Conservation (phyloP, 2,329 filamentous ascomycete genomes). For the Beauveria medogensis region DNA sequence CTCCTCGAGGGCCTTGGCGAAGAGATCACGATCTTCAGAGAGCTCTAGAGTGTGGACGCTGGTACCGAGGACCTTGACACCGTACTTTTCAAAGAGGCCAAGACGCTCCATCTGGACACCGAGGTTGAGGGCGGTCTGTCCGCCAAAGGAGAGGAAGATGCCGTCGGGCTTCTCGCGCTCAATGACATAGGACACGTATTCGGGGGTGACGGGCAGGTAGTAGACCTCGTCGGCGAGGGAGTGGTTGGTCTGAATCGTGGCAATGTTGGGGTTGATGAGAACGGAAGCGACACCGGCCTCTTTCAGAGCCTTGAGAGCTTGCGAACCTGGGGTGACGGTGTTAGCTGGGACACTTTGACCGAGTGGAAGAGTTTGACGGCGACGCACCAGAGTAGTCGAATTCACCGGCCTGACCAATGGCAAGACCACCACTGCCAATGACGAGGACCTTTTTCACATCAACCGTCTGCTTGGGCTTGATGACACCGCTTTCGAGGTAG, state of each 20-base stretch:
- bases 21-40: conserved; percentile 91
- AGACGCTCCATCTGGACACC: conserved; percentile 96
- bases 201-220: conserved; percentile 93
- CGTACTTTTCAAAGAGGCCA: conserved; percentile 91
- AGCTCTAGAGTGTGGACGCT: conserved; percentile 91
- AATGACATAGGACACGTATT: conserved; percentile 97
- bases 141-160: conserved; percentile 94
- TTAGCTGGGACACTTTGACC: conserved; percentile 1
- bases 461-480: conserved; percentile 70
- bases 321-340: conserved; percentile 56
- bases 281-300: conserved; percentile 88
- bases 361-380: conserved; percentile 17
- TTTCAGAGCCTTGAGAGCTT: conserved; percentile 93
- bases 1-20: conserved; percentile 90
- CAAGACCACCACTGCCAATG: conserved; percentile 89
- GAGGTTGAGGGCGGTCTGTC: conserved; percentile 92
- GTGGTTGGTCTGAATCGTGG: conserved; percentile 96
- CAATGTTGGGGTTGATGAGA: conserved; percentile 96
- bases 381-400: conserved; percentile 92
- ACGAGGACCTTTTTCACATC: conserved; percentile 96
- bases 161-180: conserved; percentile 93
- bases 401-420: conserved; percentile 95
- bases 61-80: conserved; percentile 91
- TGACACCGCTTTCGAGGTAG: conserved; percentile 80
- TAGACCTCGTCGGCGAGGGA: conserved; percentile 94